Evolutionary conservation across 805 yeast species (phyloP), one percentile per base, ranked within the genome.

Genomic region (Huiozyma sinensis): DNA sequence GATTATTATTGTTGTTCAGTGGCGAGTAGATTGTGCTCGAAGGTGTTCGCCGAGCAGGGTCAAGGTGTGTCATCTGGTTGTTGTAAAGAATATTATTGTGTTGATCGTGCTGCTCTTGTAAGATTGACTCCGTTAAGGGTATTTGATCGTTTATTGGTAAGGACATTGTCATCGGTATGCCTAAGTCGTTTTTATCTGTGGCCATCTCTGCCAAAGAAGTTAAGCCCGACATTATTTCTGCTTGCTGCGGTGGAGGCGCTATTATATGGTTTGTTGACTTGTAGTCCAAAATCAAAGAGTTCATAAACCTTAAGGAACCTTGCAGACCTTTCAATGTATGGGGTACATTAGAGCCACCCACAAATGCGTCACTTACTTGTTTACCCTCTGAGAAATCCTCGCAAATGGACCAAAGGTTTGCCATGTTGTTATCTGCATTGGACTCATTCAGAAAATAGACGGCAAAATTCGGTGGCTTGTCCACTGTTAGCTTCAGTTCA

Each of bases 371-470:
- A 44, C 76, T 77, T 6, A 84, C 92, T 57, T 83, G 90, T 54
- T 81, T 87, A 10, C 85, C 89, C 54, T 83, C 92, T 46, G 86
- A 79, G 51, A 84, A 84, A 62, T 84, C 94, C 46, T 82, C 90
- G 61, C 90, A 83, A 28, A 82, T 79, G 1, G 84, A 79, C 63
- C 63, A 58, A 40, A 56, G 63, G 37, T 50, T 55, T 33, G 44
- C 47, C 28, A 45, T 45, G 32, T 47, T 42, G 27, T 43, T 27
- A 45, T 76, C 81, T 47, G 75, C 73, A 30, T 58, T 56, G 7
- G 70, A 71, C 42, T 66, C 66, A 52, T 75, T 72, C 45, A 78
- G 66, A 58, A 83, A 83, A 54, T 79, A 81, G 1, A 84, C 92
- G 1, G 89, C 85, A 63, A 84, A 84, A 54, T 78, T 79, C 5